These are phyloP conservation scores for Cicer pinnatifidum DNA, from an alignment of 306 rosid genomes.

Conservation along the genomic window DNA sequence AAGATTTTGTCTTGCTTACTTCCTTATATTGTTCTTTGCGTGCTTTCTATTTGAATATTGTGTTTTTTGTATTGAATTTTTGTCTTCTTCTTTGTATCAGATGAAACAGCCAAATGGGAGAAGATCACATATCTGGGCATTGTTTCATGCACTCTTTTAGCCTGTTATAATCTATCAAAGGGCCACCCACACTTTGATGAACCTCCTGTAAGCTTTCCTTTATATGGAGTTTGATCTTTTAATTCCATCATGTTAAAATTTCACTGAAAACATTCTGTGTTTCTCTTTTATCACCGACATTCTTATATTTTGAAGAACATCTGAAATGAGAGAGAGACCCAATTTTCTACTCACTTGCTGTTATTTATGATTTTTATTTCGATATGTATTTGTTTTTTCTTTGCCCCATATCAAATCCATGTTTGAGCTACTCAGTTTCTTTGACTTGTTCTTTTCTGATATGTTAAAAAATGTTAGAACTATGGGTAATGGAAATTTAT, in stretches of 20 bases:
- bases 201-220: constrained; percentile 73
- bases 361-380: constrained; percentile 15
- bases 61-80: constrained; percentile 13
- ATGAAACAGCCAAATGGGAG: constrained; percentile 96
- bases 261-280: background rate
- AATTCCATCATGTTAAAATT: background rate
- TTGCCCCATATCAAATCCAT: background rate
- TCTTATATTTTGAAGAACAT: background rate
- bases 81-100: constrained; percentile 44
- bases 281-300: background rate
- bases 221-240: background rate
- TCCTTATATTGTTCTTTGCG: background rate
- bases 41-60: background rate
- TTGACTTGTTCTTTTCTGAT: background rate
- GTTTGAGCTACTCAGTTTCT: constrained; percentile 8
- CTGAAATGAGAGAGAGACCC: background rate
- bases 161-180: constrained; percentile 66
- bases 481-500: background rate
- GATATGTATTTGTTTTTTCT: background rate
- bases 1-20: constrained; percentile 10
- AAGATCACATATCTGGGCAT: constrained; percentile 89
- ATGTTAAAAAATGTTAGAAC: background rate
- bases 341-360: constrained; percentile 16
- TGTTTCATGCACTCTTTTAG: constrained; percentile 62
- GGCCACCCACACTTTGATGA: constrained; percentile 80